These are phyloP conservation scores for Cercospora brassicicola DNA, from an alignment of 2,329 filamentous ascomycete species.

Conservation along the genomic window DNA sequence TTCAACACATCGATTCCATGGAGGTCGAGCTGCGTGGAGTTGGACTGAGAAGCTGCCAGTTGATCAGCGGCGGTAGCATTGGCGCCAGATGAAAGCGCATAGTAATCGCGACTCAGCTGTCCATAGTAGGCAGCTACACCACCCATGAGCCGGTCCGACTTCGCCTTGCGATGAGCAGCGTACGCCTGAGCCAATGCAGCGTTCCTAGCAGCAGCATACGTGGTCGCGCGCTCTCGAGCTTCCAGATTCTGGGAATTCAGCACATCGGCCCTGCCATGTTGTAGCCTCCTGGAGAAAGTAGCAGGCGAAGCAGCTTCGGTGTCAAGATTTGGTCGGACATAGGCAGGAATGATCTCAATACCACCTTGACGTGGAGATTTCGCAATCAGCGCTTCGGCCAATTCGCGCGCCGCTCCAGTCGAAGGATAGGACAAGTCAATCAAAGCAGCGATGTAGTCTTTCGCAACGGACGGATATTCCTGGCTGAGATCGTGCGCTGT, in stretches of 20 bases:
- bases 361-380: slow-evolving; percentile 42
- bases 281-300: background rate
- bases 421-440: slow-evolving; percentile 60
- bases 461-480: slow-evolving; percentile 56
- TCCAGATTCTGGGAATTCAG: slow-evolving; percentile 10
- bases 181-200: slow-evolving; percentile 59
- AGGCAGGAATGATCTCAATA: slow-evolving; percentile 52
- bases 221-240: slow-evolving; percentile 26
- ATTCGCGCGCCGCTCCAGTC: slow-evolving; percentile 58
- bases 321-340: slow-evolving; percentile 41
- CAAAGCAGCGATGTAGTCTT: slow-evolving; percentile 53
- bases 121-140: slow-evolving; percentile 76
- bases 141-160: slow-evolving; percentile 71
- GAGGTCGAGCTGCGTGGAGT: slow-evolving; percentile 64
- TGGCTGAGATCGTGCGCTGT: slow-evolving; percentile 56
- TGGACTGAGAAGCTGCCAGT: slow-evolving; percentile 67
- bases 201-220: slow-evolving; percentile 49
- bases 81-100: slow-evolving; percentile 58
- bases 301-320: background rate
- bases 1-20: slow-evolving; percentile 81
- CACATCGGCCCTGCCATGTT: background rate
- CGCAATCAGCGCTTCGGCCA: slow-evolving; percentile 56
- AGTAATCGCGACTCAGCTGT: slow-evolving; percentile 66
- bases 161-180: slow-evolving; percentile 59
- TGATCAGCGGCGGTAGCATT: slow-evolving; percentile 67